Conservation (phyloP, 2,329 filamentous ascomycete genomes). For the Zalaria sp. region DNA sequence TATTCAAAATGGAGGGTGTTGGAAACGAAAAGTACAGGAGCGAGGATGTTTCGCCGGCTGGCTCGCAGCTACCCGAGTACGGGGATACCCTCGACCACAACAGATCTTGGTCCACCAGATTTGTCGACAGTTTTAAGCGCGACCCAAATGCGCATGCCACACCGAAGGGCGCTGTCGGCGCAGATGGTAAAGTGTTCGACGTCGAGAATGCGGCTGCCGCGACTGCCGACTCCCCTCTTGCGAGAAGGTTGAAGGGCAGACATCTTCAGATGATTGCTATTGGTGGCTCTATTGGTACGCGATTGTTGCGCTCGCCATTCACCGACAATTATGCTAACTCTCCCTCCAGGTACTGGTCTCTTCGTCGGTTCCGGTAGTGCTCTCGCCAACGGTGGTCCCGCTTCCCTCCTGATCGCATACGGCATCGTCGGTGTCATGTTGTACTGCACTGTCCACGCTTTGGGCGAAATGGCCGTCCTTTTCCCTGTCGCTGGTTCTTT, state of each 20-base stretch:
- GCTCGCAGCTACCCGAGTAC: conserved; percentile 9
- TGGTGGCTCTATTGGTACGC: conserved; percentile 60
- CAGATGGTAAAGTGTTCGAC: conserved; percentile 44
- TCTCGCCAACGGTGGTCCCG: conserved; percentile 60
- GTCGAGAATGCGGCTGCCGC: conserved; percentile 46
- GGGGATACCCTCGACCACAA: conserved; percentile 10
- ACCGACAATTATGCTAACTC: neutral
- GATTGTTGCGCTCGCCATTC: neutral
- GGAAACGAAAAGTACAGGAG: neutral
- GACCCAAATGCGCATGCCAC: conserved; percentile 43
- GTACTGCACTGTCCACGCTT: conserved; percentile 79
- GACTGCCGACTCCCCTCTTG: conserved; percentile 61
- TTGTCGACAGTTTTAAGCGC: conserved; percentile 50
- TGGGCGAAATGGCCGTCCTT: conserved; percentile 81
- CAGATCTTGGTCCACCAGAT: conserved; percentile 14
- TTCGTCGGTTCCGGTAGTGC: conserved; percentile 50
- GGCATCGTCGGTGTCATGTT: conserved; percentile 69
- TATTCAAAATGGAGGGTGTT: neutral
- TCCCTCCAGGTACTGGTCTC: conserved; percentile 52
- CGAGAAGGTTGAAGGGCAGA: conserved; percentile 60
- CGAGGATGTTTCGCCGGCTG: neutral
- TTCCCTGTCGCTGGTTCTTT: conserved; percentile 90
- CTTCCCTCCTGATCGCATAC: conserved; percentile 61
- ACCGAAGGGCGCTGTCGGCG: conserved; percentile 30
- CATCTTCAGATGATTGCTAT: conserved; percentile 98